Base-by-base conservation (phyloP, 2,329 filamentous ascomycete genomes). In the Triangularia verruculosa region DNA sequence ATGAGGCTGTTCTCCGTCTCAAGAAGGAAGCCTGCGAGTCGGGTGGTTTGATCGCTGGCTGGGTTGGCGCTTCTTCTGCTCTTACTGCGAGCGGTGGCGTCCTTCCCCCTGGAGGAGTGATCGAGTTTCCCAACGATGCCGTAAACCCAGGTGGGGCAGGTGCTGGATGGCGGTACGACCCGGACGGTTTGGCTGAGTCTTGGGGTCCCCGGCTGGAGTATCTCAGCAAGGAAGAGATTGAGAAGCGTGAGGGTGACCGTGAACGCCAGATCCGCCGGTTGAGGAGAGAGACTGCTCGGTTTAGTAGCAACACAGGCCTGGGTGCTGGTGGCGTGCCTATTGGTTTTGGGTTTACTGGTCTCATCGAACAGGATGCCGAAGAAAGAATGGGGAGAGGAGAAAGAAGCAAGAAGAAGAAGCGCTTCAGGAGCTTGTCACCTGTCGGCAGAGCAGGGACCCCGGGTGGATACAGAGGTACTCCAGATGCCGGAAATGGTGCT, bases 11-110 rank as follows among this genome's bases (percentile, higher is more conserved):
- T 0, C 77, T 98, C 67, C 90, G 91, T 55, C 80, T 97, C 30
- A 98, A 98, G 79, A 99, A 99, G 77, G 95, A 98, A 73, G 92
- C 93, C 0, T 96, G 93, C 72, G 95, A 98, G 75, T 92, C 92
- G 43, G 93, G 92, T 39, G 93, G 93, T 1, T 79, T 97, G 7
- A 88, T 97, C n/a, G 83, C 86, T 15, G 89, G 89, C 47, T 87
- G 88, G 80, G 51, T 27, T 4, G 85, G 86, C 63, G 88, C 67
- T 2, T 53, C 59, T 3, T 61, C 60, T 2, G 54, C 59, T 0
- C 61, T 61, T 4, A 67, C 65, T 24, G 69, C 64, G 3, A 69
- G 67, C 6, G 66, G 66, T 4, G 28, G 83, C 17, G 85, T 85
- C 69, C 85, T 85, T 8, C 34, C 34, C 15, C 51, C 24, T 4